A percentile compares a stretch with the other conserved stretches of the same genome.
phyloP scores from a whole-genome alignment of 192 early-diverging fungal genomes.

The Backusella westeae region DNA sequence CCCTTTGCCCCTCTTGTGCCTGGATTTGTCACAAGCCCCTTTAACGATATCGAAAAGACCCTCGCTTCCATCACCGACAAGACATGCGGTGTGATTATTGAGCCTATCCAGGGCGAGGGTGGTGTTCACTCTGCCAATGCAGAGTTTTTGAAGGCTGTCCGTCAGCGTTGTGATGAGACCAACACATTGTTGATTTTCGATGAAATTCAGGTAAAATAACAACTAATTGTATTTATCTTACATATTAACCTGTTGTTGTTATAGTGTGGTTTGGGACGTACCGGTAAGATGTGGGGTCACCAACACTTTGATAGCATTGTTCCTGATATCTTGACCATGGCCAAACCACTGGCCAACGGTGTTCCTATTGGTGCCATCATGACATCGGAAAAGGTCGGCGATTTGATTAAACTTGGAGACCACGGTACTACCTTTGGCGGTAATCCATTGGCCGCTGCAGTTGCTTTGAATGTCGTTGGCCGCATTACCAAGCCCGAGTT shows the following conservation, averaged over 20 bases:
- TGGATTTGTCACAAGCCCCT: constrained; percentile 70
- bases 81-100: constrained; percentile 91
- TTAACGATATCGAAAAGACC: constrained; percentile 69
- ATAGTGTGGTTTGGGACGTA: constrained; percentile 87
- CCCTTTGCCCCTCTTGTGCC: constrained; percentile 93
- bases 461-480: constrained; percentile 70
- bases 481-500: constrained; percentile 72
- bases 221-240: neutral
- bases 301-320: constrained; percentile 60
- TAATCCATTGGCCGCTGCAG: constrained; percentile 86
- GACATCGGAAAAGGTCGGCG: constrained; percentile 73
- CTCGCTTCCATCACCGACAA: constrained; percentile 66
- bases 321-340: constrained; percentile 94
- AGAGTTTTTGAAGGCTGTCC: constrained; percentile 78
- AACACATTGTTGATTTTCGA: constrained; percentile 92
- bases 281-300: constrained; percentile 88
- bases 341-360: constrained; percentile 97
- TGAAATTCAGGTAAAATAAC: constrained; percentile 78
- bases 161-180: constrained; percentile 79
- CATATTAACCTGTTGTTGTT: neutral
- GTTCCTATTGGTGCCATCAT: constrained; percentile 94
- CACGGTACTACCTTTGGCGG: constrained; percentile 99
- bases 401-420: constrained; percentile 81
- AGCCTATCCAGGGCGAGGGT: constrained; percentile 97
- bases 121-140: constrained; percentile 73